Conservation (phyloP, 2,329 filamentous ascomycete genomes). For the Fusarium bulbicola region DNA sequence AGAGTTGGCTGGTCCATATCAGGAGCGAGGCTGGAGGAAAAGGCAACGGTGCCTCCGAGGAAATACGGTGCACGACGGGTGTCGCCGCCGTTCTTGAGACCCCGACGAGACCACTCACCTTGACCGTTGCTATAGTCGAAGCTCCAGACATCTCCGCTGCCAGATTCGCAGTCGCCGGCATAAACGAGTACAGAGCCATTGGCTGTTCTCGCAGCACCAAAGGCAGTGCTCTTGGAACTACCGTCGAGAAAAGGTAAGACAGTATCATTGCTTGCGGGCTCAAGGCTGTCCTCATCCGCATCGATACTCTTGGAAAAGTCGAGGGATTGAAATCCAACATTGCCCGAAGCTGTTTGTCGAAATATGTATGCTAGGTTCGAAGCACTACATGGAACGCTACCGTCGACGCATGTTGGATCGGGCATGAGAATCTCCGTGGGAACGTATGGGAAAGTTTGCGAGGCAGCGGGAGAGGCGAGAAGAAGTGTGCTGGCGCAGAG, state of each 20-base stretch:
- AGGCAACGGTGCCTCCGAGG: conserved; percentile 69
- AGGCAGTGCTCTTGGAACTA: conserved; percentile 61
- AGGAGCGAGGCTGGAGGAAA: conserved; percentile 68
- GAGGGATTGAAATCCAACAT: conserved; percentile 68
- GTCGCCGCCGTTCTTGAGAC: conserved; percentile 32
- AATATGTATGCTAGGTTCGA: conserved; percentile 75
- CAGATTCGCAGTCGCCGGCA: conserved; percentile 73
- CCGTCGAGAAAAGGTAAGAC: conserved; percentile 69
- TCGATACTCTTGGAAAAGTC: conserved; percentile 69
- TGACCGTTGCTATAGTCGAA: conserved; percentile 52
- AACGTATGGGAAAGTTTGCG: conserved; percentile 74
- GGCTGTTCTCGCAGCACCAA: conserved; percentile 72
- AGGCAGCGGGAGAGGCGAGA: conserved; percentile 40
- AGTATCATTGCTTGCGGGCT: conserved; percentile 60
- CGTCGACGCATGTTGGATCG: conserved; percentile 51
- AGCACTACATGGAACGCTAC: conserved; percentile 47
- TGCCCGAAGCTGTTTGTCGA: conserved; percentile 56
- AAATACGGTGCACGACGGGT: conserved; percentile 55
- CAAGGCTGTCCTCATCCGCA: conserved; percentile 53
- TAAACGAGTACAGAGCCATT: conserved; percentile 78
- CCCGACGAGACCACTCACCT: conserved; percentile 37
- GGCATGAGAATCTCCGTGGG: conserved; percentile 77
- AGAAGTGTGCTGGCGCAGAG: conserved; percentile 11
- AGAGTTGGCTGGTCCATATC: conserved; percentile 63
- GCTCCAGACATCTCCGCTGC: conserved; percentile 71